Percentiles rank a stretch among this genome's conserved stretches.
Evolutionary conservation across 2,329 filamentous ascomycete species (phyloP).

Genomic region (Fusarium drepaniforme): DNA sequence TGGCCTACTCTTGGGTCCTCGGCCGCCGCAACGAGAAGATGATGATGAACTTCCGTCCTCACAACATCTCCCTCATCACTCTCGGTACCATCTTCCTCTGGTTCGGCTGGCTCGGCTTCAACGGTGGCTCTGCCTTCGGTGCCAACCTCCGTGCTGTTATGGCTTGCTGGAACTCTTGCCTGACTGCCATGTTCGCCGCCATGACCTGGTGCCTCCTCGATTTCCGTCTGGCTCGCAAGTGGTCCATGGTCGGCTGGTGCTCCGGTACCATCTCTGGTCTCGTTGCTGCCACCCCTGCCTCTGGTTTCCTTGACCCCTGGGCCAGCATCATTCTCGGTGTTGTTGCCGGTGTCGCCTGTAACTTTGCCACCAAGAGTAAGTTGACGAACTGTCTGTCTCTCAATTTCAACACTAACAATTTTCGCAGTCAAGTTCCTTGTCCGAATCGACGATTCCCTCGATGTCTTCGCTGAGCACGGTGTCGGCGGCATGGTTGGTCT

Average conservation of each 20-base stretch:
- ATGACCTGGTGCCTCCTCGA: slow-evolving; percentile 97
- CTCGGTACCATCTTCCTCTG: slow-evolving; percentile 95
- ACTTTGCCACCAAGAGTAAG: slow-evolving; percentile 73
- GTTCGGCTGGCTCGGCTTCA: slow-evolving; percentile 99
- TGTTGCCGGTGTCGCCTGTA: slow-evolving; percentile 74
- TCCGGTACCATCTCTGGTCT: slow-evolving; percentile 79
- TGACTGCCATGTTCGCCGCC: slow-evolving; percentile 91
- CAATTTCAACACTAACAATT: slow-evolving; percentile 14
- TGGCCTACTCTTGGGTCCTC: slow-evolving; percentile 96
- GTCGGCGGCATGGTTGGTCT: slow-evolving; percentile 77
- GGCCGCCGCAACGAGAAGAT: slow-evolving; percentile 98
- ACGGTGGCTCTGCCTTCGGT: slow-evolving; percentile 94
- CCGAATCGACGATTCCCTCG: slow-evolving; percentile 77
- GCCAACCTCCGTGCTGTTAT: slow-evolving; percentile 94
- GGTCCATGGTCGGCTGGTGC: slow-evolving; percentile 85
- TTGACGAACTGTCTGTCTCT: neutral
- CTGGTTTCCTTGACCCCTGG: slow-evolving; percentile 76
- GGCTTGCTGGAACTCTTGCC: slow-evolving; percentile 98
- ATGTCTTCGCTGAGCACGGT: slow-evolving; percentile 79
- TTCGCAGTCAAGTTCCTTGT: slow-evolving; percentile 69
- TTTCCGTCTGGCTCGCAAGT: slow-evolving; percentile 93
- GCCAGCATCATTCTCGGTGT: slow-evolving; percentile 75
- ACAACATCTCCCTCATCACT: slow-evolving; percentile 98
- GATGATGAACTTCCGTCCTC: slow-evolving; percentile 99
- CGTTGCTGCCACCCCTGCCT: slow-evolving; percentile 77